phyloP scores from a whole-genome alignment of 768 basidiomycete genomes.

The Lentinula guzmanii region DNA sequence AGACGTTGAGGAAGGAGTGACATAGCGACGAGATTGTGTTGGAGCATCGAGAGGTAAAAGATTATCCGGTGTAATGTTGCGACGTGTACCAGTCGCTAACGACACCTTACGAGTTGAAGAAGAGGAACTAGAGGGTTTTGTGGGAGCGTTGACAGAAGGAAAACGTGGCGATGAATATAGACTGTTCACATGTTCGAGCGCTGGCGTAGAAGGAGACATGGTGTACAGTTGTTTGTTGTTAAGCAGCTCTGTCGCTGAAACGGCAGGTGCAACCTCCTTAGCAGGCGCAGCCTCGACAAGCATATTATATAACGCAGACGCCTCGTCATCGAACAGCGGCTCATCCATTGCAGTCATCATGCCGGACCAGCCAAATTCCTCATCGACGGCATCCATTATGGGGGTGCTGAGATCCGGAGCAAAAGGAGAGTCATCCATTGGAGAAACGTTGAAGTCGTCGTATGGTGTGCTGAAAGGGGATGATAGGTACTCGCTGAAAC shows the following conservation, averaged over 20 bases:
- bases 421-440: slow-evolving; percentile 29
- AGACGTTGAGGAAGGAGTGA: slow-evolving; percentile 68
- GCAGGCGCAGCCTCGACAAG: background rate
- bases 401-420: slow-evolving; percentile 24
- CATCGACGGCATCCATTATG: slow-evolving; percentile 3
- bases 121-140: slow-evolving; percentile 7
- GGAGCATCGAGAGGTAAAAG: slow-evolving; percentile 74
- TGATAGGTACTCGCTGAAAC: slow-evolving; percentile 22
- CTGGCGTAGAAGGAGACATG: slow-evolving; percentile 48
- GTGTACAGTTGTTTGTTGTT: slow-evolving; percentile 33
- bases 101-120: slow-evolving; percentile 23
- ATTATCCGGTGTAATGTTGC: slow-evolving; percentile 56
- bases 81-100: slow-evolving; percentile 30
- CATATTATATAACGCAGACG: background rate
- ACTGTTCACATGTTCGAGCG: slow-evolving; percentile 32
- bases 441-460: slow-evolving; percentile 25
- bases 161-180: slow-evolving; percentile 24
- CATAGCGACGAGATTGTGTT: slow-evolving; percentile 72
- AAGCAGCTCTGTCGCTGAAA: slow-evolving; percentile 11
- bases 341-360: background rate
- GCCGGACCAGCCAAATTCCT: background rate
- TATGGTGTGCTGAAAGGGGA: slow-evolving; percentile 18
- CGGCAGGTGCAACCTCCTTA: background rate
- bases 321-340: background rate
- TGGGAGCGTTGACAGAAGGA: slow-evolving; percentile 11